These are phyloP conservation scores for Fusarium nematophilum DNA, from an alignment of 2,329 filamentous ascomycete genomes.

Conservation along the genomic window DNA sequence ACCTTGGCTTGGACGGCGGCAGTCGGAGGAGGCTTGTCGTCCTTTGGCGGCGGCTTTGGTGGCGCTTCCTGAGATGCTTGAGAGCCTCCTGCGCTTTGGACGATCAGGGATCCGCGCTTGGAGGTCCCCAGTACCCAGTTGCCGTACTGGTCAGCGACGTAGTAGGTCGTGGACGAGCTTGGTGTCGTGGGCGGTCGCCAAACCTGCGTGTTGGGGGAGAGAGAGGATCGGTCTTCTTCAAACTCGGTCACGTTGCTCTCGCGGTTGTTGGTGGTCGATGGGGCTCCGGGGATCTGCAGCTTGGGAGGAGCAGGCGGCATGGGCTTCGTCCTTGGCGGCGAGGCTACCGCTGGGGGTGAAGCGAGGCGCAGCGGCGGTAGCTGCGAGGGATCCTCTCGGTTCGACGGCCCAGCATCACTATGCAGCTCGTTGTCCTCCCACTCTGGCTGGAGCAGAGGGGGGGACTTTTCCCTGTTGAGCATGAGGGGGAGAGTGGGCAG, in stretches of 20 bases:
- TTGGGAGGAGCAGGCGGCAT: constrained; percentile 42
- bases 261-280: constrained; percentile 36
- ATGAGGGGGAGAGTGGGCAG: constrained; percentile 47
- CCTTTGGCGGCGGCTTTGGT: constrained; percentile 35
- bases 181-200: constrained; percentile 62
- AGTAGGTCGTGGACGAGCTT: constrained; percentile 58
- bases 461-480: constrained; percentile 29
- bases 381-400: constrained; percentile 16
- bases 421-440: constrained; percentile 20
- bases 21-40: constrained; percentile 25
- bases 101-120: constrained; percentile 43
- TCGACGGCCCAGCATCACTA: constrained; percentile 10
- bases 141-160: constrained; percentile 63
- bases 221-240: constrained; percentile 59
- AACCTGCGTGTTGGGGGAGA: constrained; percentile 54
- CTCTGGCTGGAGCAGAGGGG: constrained; percentile 26
- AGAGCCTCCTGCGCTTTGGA: constrained; percentile 35
- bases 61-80: constrained; percentile 19
- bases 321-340: constrained; percentile 28
- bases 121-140: constrained; percentile 64
- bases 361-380: constrained; percentile 24
- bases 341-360: constrained; percentile 15
- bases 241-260: constrained; percentile 64
- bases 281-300: constrained; percentile 43
- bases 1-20: constrained; percentile 4